phyloP scores from a whole-genome alignment of 192 early-diverging fungal species.

The Diversispora eburnea region DNA sequence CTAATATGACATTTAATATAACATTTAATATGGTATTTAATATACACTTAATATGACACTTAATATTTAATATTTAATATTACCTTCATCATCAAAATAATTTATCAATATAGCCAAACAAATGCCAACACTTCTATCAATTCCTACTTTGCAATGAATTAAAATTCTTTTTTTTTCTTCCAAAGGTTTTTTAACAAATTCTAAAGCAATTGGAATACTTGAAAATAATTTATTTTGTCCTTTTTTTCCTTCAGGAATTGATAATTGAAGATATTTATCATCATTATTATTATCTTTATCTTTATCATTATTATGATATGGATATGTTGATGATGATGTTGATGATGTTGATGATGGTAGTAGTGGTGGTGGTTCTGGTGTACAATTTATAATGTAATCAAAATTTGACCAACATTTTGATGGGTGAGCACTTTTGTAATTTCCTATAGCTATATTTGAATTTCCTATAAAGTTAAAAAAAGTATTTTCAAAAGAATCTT shows the following conservation, averaged over 20 bases:
- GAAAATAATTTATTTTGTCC: slow-evolving; percentile 65
- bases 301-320: no score
- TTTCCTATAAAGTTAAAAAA: slow-evolving; percentile 57
- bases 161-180: slow-evolving; percentile 47
- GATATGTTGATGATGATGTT: no score
- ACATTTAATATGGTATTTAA: not conserved
- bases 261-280: slow-evolving; percentile 59
- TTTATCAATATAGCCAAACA: slow-evolving; percentile 59
- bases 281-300: not conserved
- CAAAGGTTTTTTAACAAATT: slow-evolving; percentile 46
- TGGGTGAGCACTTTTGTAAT: slow-evolving; percentile 36
- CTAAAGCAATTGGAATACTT: slow-evolving; percentile 56
- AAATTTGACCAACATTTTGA: slow-evolving; percentile 63
- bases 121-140: slow-evolving; percentile 79
- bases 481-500: not conserved
- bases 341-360: not conserved
- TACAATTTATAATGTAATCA: slow-evolving; percentile 82
- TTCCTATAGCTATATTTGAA: slow-evolving; percentile 64
- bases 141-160: slow-evolving; percentile 78
- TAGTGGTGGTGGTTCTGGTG: slow-evolving; percentile 33
- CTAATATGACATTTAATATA: not conserved
- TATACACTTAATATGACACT: not conserved
- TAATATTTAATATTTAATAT: slow-evolving; percentile 12
- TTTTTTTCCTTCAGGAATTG: slow-evolving; percentile 86
- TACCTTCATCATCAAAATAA: slow-evolving; percentile 52